phyloP scores from a whole-genome alignment of 2,329 filamentous ascomycete genomes.

The Aspergillus spinulosporus region DNA sequence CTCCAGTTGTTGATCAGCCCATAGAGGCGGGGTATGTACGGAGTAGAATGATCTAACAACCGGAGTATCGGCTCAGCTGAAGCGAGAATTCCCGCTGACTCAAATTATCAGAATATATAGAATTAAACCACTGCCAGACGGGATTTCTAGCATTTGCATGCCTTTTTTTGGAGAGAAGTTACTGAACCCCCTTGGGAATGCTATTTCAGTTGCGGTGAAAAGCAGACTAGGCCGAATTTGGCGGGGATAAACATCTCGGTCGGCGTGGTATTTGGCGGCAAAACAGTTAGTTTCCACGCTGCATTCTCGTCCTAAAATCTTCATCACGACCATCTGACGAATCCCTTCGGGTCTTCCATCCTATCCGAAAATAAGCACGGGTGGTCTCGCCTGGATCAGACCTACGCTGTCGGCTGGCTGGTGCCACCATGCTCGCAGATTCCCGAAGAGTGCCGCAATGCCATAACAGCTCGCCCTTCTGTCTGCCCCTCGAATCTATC shows the following conservation, averaged over 20 bases:
- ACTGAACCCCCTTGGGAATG: conserved; percentile 1
- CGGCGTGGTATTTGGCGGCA: conserved; percentile 16
- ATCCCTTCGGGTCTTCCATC: conserved; percentile 1
- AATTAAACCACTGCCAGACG: neutral
- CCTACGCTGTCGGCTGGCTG: conserved; percentile 24
- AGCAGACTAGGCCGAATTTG: conserved; percentile 29
- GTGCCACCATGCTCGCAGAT: conserved; percentile 40
- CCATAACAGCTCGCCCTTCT: conserved; percentile 45
- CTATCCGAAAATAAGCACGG: neutral
- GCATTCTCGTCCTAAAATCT: conserved; percentile 9
- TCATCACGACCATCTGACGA: conserved; percentile 8
- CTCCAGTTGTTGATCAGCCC: conserved; percentile 9
- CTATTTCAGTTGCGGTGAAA: conserved; percentile 11
- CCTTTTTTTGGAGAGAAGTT: neutral
- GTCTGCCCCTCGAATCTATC: conserved; percentile 33
- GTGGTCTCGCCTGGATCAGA: conserved; percentile 16
- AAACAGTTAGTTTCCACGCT: conserved; percentile 13
- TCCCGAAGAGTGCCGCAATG: conserved; percentile 41
- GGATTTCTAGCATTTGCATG: neutral
- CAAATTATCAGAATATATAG: neutral
- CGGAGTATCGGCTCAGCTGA: neutral
- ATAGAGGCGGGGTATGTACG: conserved; percentile 5
- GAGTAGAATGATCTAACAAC: neutral
- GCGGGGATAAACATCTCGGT: conserved; percentile 23
- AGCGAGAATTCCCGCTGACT: neutral